Percentiles rank a stretch among this genome's conserved stretches.
Evolutionary conservation across 495 filamentous ascomycete species (phyloP).

Genomic region (Penicillium taxi): DNA sequence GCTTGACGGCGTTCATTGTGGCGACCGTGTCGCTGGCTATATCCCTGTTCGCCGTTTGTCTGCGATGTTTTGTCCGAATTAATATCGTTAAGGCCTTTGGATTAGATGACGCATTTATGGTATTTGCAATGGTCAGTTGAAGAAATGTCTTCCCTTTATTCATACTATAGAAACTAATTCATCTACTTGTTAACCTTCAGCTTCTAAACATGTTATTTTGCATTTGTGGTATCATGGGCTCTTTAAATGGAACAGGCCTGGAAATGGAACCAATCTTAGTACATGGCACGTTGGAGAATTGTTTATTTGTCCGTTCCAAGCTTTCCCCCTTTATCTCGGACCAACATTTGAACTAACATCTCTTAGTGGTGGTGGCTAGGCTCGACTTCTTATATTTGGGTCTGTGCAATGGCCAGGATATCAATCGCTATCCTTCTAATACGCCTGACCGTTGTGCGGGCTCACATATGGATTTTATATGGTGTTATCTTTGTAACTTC

Average conservation of each 20-base stretch:
- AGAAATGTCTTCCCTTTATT: too few relatives aligned
- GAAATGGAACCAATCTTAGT: slow-evolving; percentile 10
- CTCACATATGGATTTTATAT: slow-evolving; percentile 23
- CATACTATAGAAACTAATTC: too few relatives aligned
- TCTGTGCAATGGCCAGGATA: slow-evolving; percentile 21
- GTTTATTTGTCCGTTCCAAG: slow-evolving; percentile 32
- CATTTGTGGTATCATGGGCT: slow-evolving; percentile 31
- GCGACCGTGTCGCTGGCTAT: slow-evolving; percentile 31
- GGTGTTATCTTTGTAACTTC: slow-evolving; percentile 24
- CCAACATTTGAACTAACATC: slow-evolving; percentile 8
- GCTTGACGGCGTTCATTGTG: slow-evolving; percentile 32
- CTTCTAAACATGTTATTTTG: slow-evolving; percentile 30
- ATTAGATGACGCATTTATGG: slow-evolving; percentile 39
- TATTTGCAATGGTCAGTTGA: slow-evolving; percentile 36
- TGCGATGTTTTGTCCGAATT: slow-evolving; percentile 37
- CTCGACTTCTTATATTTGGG: slow-evolving; percentile 26
- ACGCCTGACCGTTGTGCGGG: slow-evolving; percentile 18
- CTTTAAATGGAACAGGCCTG: slow-evolving; percentile 31
- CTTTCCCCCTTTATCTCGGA: neutral
- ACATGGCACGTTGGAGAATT: slow-evolving; percentile 21
- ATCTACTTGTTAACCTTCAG: slow-evolving; percentile 4
- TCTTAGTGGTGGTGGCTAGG: slow-evolving; percentile 37
- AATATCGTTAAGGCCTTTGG: slow-evolving; percentile 35
- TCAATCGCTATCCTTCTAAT: slow-evolving; percentile 33
- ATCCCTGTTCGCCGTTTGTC: slow-evolving; percentile 30